Evolutionary conservation across 495 filamentous ascomycete species (phyloP).

Genomic region (Geopyxis carbonaria): DNA sequence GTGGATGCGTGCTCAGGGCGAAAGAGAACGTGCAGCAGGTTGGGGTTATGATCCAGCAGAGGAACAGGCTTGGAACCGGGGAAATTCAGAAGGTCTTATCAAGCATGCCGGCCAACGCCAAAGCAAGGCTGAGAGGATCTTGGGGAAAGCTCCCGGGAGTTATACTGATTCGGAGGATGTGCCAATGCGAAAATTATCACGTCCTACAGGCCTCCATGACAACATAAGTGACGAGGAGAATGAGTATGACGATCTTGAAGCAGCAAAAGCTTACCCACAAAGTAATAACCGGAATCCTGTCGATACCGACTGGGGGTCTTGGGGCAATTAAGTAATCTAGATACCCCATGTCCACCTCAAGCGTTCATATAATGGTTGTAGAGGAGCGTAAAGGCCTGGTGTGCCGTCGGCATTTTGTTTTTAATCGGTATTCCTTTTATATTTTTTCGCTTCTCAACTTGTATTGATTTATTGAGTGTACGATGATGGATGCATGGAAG

Average conservation of each 20-base stretch:
- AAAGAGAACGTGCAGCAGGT: constrained; percentile 38
- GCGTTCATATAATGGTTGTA: too few species aligned
- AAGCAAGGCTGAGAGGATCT: constrained; percentile 26
- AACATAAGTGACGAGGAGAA: constrained; percentile 23
- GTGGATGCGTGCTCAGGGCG: constrained; percentile 31
- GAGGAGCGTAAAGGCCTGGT: too few species aligned
- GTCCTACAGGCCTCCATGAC: constrained; percentile 9
- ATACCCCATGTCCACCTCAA: too few species aligned
- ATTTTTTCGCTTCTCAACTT: too few species aligned
- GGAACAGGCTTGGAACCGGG: constrained; percentile 12
- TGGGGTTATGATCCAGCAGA: constrained; percentile 29
- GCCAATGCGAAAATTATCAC: constrained; percentile 23
- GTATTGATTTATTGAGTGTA: too few species aligned
- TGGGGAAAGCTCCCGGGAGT: constrained; percentile 24
- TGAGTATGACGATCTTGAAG: constrained; percentile 11
- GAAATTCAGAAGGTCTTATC: constrained; percentile 17
- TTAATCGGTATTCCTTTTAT: too few species aligned
- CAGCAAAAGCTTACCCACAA: too few species aligned
- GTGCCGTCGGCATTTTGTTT: too few species aligned
- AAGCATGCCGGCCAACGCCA: constrained; percentile 8
- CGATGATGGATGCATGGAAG: too few species aligned
- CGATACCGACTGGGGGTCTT: too few species aligned
- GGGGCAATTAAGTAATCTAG: too few species aligned
- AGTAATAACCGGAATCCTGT: too few species aligned
- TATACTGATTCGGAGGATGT: constrained; percentile 24